Base-by-base conservation (phyloP, 768 basidiomycete genomes). In the Termitomyces sp. region DNA sequence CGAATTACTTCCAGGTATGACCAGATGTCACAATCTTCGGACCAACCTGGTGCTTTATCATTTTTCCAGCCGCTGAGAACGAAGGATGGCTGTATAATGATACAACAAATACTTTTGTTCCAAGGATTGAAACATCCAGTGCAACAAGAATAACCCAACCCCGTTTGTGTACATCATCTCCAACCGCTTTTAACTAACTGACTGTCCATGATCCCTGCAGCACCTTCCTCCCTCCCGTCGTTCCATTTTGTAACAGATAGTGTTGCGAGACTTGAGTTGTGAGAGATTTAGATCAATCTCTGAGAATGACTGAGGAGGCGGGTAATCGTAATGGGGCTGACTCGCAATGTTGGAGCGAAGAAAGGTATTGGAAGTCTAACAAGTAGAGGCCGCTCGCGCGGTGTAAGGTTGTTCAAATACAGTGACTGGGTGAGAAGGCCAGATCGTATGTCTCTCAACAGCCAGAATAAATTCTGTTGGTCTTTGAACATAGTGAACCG, bases 231-330 rank as follows among this genome's bases (percentile, higher is more conserved):
- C 3, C 65, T 84, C 57, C 62, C 65, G 26, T 76, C 78, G 6
- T 81, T 86, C 64, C 62, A 78, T 33, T 67, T 77, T 26, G 78
- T 86, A 8, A 75, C 80, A 0, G 73, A 80, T 60, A 82, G 81
- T 60, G 80, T 85, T 3, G 81, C 78, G 12, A 73, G 66, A 54
- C 64, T 82, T 54, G 82, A 84, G 50, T 42, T 64, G 40, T 63
- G 42, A 23, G 19, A 59, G n/a, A 60, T 63, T 59, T 10, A 35
- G 6, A 35, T 12, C 19, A 30, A 38, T 30, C 45, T 12, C 42
- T 15, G 12, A 43, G 30, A 53, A 23, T 45, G 37, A 33, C 12
- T 21, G 17, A 63, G 28, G 15, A 61, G 43, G 28, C 62, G 60
- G n/a, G 45, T 40, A 30, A 66, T 55, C 19, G 50, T 57, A 5